Evolutionary conservation across 176 grass and related monocot species (phyloP), one percentile per base, ranked within the genome.

Genomic region (Tillandsia leiboldiana): DNA sequence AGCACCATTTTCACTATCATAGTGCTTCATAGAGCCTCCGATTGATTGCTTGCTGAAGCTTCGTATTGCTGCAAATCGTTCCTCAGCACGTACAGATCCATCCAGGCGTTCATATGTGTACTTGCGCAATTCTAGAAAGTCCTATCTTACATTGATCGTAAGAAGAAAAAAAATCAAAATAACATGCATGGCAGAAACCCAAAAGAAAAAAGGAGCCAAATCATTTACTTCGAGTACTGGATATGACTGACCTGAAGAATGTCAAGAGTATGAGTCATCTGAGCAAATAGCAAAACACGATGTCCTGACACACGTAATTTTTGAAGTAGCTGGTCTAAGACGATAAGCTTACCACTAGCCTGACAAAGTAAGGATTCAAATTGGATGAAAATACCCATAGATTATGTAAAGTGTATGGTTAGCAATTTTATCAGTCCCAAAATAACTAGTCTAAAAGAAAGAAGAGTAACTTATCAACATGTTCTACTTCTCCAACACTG

Each of bases 261-360:
- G 78, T 96, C 92, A 22, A 96, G 83, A 47, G 88, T 96, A 79
- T 86, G 92, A 73, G 92, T 96, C 88, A 96, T 89, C 80, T 96
- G 92, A 87, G 88, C 86, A 89, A 96, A 96, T 71, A 96, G 71
- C 67, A 92, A 67, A 87, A 96, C 86, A 70, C 92, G 88, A 70
- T 91, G 85, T 53, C 92, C 83, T 72, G 76, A 67, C 22, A 61
- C 74, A 64, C 87, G 80, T 49, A 96, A 80, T 77, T 91, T 96
- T 77, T 85, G 87, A 29, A 96, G 86, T 79, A 92, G 51, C 42
- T 84, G 76, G 70, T 96, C 92, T 48, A 96, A 78, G 49, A 89
- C 76, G 73, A 96, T 81, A 42, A 96, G 85, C 76, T 96, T 91
- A 80, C 92, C 92, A 75, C 92, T 89, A 71, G 92, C 92, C 92